Conservation (phyloP, 169 alveolate species). For the Amoebophrya sp. region DNA sequence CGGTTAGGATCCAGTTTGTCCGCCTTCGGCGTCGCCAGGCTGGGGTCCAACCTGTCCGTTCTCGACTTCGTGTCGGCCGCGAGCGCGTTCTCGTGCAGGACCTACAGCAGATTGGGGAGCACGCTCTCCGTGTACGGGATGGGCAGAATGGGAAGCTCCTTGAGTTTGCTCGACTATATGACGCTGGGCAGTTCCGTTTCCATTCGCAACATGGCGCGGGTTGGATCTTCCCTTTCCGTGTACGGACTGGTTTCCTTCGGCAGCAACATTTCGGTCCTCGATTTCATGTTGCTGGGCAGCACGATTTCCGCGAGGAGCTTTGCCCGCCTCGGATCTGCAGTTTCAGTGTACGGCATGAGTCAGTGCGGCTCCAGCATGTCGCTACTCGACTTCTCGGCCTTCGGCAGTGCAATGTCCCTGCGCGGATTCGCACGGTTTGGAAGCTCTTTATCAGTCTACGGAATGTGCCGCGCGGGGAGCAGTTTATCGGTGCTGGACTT, state of each 20-base stretch:
- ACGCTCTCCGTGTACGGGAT: slow-evolving; percentile 29
- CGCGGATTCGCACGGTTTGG: slow-evolving; percentile 34
- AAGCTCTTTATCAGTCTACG: not conserved
- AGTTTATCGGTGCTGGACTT: slow-evolving; percentile 22
- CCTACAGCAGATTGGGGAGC: not conserved
- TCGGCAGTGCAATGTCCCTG: slow-evolving; percentile 30
- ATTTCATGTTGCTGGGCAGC: slow-evolving; percentile 26
- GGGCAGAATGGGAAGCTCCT: slow-evolving; percentile 32
- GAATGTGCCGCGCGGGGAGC: not conserved
- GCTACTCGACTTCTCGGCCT: slow-evolving; percentile 27
- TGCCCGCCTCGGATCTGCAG: slow-evolving; percentile 29
- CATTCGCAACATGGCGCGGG: not conserved
- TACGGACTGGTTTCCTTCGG: not conserved
- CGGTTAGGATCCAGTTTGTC: not conserved
- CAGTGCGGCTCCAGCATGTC: slow-evolving; percentile 25
- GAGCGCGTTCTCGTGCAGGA: not conserved
- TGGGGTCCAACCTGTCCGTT: slow-evolving; percentile 28
- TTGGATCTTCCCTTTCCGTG: not conserved
- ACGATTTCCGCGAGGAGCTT: slow-evolving; percentile 31
- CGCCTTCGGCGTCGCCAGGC: slow-evolving; percentile 38
- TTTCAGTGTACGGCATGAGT: slow-evolving; percentile 35
- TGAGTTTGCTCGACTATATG: slow-evolving; percentile 18
- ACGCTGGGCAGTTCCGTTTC: not conserved
- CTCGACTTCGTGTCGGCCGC: slow-evolving; percentile 37
- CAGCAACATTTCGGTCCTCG: not conserved